Evolutionary conservation across 176 grass and related monocot genomes (phyloP).

Genomic region (Aechmea fasciata): DNA sequence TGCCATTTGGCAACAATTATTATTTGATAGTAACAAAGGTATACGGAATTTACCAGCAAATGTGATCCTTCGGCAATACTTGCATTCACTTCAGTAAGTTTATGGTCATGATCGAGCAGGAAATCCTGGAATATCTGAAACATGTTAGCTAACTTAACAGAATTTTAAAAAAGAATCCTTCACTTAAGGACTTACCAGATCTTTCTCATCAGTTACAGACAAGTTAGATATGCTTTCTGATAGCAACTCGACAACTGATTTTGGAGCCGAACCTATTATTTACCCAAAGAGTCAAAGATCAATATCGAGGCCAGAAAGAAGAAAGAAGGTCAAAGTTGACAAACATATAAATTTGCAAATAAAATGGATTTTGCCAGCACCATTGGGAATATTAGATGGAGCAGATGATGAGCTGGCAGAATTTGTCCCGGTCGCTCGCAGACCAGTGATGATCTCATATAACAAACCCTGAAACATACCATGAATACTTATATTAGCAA

Average conservation of each 20-base stretch:
- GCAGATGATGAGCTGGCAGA: constrained; percentile 78
- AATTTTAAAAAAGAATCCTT: constrained; percentile 5
- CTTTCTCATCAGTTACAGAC: constrained; percentile 62
- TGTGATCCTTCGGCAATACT: constrained; percentile 27
- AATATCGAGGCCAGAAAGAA: neutral
- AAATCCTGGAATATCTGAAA: constrained; percentile 54
- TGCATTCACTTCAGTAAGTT: constrained; percentile 37
- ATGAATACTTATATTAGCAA: constrained; percentile 10
- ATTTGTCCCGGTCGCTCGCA: constrained; percentile 52
- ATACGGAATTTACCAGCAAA: constrained; percentile 37
- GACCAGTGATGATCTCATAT: constrained; percentile 90
- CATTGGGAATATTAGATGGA: constrained; percentile 50
- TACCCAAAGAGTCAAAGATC: constrained; percentile 15
- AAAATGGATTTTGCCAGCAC: constrained; percentile 16
- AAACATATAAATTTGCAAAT: neutral
- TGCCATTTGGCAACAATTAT: neutral
- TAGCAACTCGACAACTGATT: constrained; percentile 93
- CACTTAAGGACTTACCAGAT: constrained; percentile 42
- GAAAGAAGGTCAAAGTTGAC: constrained; percentile 1
- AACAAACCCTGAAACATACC: constrained; percentile 63
- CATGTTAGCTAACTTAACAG: neutral
- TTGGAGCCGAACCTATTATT: constrained; percentile 53
- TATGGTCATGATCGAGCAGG: constrained; percentile 78
- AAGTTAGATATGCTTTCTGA: constrained; percentile 78
- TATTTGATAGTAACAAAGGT: neutral